Evolutionary conservation across 495 filamentous ascomycete genomes (phyloP), one percentile per base, ranked within the genome.

Genomic region (Hypomontagnella submonticulosa): DNA sequence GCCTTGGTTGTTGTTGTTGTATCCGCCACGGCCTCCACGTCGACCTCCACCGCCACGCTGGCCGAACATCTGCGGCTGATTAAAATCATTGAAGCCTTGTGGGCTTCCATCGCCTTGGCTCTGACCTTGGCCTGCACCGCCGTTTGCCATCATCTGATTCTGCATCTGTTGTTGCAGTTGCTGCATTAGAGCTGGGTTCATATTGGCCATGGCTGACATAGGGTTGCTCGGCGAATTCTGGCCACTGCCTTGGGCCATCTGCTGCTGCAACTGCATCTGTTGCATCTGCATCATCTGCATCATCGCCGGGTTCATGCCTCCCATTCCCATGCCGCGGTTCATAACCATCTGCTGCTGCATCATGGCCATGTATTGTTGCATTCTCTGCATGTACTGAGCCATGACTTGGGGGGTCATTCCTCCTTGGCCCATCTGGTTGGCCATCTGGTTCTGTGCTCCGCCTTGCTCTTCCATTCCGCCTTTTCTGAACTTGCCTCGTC

Each of bases 341-440:
- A 91, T 90, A 30, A 80, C 84, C 86, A 90, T 89, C 48, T 82
- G 83, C 75, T 95, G 91, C 77, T 97, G 93, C 92, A 97, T 96
- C 82, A 96, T 87, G 23, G 85, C 81, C 75, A 99, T 92, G 75
- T 97, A 97, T 73, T 96, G 90, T 74, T 99, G 96, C 92, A 99
- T 96, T 19, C 93, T 87, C 72, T 96, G 91, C 87, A 93, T 92
- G 77, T 97, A 97, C 76, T 97, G 92, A 1, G 95, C 95, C 93
- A 99, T 97, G 85, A 97, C 86, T 71, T 96, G 92, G 0, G 95
- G 95, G 7, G 90, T 93, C 87, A 98, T 92, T 30, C 89, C 89
- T 41, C 85, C 78, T 76, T 87, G 69, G 53, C 76, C 65, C 70
- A 75, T 75, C 46, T 71, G 77, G 40, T 73, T 80, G 33, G 66